Evolutionary conservation across 1,284 basidiomycete species (phyloP).

Genomic region (Hortiboletus rubellus): DNA sequence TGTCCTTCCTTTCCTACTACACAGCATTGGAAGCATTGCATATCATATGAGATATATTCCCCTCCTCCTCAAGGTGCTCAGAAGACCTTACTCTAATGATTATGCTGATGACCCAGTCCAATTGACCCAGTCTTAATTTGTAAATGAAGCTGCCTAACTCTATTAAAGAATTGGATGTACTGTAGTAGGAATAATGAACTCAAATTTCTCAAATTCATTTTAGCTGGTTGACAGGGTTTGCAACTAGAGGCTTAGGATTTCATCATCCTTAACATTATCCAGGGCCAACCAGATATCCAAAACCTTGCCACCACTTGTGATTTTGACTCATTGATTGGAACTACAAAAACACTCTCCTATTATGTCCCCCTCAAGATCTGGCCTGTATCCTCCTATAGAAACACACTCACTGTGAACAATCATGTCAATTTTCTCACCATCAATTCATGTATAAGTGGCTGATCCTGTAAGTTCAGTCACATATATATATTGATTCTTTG

Average conservation of each 20-base stretch:
- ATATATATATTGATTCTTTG: no score
- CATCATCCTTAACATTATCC: constrained; percentile 3
- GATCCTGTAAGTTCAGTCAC: background rate
- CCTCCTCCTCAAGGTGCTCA: background rate
- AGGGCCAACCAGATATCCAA: background rate
- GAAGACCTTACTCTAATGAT: constrained; percentile 4
- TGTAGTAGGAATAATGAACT: background rate
- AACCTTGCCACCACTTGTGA: background rate
- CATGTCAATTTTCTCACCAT: background rate
- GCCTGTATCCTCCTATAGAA: constrained; percentile 8
- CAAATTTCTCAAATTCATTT: constrained; percentile 9
- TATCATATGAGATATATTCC: no score
- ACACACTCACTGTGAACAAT: constrained; percentile 1
- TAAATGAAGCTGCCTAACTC: background rate
- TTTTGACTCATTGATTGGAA: constrained; percentile 15
- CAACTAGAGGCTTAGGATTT: background rate
- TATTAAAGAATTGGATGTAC: background rate
- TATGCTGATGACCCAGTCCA: background rate
- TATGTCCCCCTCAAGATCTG: constrained; percentile 1
- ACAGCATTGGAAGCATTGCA: no score
- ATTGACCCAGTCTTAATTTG: background rate
- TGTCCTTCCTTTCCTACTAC: no score
- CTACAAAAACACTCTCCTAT: constrained; percentile 3
- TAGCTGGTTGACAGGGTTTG: background rate
- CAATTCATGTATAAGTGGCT: background rate